These are phyloP conservation scores for Blastocystis sp. DNA, from an alignment of 352 stramenopile genomes.

Conservation along the genomic window DNA sequence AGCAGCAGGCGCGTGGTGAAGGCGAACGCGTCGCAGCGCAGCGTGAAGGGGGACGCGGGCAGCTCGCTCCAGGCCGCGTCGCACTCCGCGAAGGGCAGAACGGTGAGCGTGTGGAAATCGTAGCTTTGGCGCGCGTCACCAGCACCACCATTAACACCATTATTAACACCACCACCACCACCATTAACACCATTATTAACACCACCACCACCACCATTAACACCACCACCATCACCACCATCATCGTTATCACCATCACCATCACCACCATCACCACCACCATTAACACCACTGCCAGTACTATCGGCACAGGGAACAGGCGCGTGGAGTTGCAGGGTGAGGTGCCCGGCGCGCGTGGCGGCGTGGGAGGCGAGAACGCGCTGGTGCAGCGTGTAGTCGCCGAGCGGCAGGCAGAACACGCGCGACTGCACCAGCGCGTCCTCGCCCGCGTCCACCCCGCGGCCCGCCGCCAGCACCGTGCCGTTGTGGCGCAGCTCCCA, in stretches of 20 bases:
- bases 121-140: no score
- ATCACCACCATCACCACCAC: no score
- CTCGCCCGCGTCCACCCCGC: neutral
- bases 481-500: neutral
- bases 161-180: no score
- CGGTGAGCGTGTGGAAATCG: no score
- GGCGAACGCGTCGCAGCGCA: neutral
- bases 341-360: neutral
- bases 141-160: no score
- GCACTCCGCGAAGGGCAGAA: neutral
- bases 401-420: neutral
- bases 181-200: no score
- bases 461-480: neutral
- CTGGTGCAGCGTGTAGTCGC: conserved; percentile 6
- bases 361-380: neutral
- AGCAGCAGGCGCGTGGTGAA: neutral
- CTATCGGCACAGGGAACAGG: neutral
- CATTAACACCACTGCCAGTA: neutral
- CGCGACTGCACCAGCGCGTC: neutral
- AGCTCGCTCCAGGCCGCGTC: neutral
- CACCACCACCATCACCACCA: neutral
- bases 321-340: neutral
- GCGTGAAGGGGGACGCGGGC: neutral
- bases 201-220: no score
- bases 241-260: no score